phyloP scores from a whole-genome alignment of 306 rosid genomes.

The Inga oerstediana region DNA sequence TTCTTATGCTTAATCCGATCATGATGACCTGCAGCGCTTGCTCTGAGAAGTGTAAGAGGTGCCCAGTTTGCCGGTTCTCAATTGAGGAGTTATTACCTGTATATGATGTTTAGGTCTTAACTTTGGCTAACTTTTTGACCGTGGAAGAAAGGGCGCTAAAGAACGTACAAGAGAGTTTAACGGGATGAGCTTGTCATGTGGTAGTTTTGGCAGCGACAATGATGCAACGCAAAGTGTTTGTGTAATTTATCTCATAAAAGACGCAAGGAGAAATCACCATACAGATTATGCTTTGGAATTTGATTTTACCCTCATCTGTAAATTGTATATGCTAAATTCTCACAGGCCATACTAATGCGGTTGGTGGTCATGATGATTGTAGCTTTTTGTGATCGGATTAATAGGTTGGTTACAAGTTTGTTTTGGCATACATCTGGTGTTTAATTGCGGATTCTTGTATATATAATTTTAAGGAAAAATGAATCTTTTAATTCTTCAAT shows the following conservation, averaged over 20 bases:
- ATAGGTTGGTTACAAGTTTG: background rate
- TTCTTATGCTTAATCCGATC: constrained; percentile 21
- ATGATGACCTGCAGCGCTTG: constrained; percentile 66
- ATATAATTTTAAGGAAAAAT: no score
- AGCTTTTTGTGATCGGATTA: constrained; percentile 5
- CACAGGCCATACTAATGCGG: constrained; percentile 23
- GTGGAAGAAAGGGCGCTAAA: constrained; percentile 38
- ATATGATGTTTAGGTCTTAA: constrained; percentile 74
- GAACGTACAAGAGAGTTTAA: constrained; percentile 29
- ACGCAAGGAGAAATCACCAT: constrained; percentile 34
- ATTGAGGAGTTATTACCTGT: constrained; percentile 82
- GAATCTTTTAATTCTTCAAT: no score
- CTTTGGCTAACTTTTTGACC: constrained; percentile 38
- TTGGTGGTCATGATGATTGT: constrained; percentile 29
- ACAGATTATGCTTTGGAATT: constrained; percentile 30
- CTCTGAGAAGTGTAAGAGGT: constrained; percentile 81
- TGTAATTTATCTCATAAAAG: constrained; percentile 37
- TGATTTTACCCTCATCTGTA: constrained; percentile 21
- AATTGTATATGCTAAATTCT: constrained; percentile 49
- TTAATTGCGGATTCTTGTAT: background rate
- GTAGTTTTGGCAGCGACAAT: constrained; percentile 34
- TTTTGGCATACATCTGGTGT: background rate
- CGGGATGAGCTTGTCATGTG: constrained; percentile 29
- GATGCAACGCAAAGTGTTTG: constrained; percentile 16
- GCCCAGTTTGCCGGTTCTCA: constrained; percentile 83